phyloP scores from a whole-genome alignment of 495 filamentous ascomycete genomes.

The Wilcoxina mikolae region DNA sequence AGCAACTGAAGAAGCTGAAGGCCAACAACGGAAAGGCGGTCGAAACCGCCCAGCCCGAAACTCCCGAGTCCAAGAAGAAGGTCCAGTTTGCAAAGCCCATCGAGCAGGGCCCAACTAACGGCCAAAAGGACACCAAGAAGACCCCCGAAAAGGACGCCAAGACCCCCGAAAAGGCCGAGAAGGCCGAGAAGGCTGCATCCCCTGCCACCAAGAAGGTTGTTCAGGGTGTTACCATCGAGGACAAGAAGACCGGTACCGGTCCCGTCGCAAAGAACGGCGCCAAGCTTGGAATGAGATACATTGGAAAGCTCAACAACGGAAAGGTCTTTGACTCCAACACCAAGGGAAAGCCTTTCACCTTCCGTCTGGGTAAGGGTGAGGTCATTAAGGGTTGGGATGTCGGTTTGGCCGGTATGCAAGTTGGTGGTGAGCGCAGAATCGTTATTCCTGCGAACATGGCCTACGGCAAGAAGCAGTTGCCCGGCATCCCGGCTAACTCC shows the following conservation, averaged over 20 bases:
- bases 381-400: conserved; percentile 99
- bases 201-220: conserved; percentile 57
- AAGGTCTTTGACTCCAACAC: conserved; percentile 97
- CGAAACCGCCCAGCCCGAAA: conserved; percentile 39
- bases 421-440: conserved; percentile 83
- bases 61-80: conserved; percentile 57
- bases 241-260: conserved; percentile 80
- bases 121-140: conserved; percentile 31
- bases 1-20: conserved; percentile 97
- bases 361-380: conserved; percentile 83
- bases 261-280: conserved; percentile 69
- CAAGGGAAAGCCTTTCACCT: conserved; percentile 89
- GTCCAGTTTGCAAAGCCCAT: conserved; percentile 98
- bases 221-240: conserved; percentile 79
- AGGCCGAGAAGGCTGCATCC: conserved; percentile 35
- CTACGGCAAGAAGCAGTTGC: conserved; percentile 65
- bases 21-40: conserved; percentile 85
- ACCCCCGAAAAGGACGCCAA: conserved; percentile 28
- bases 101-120: conserved; percentile 75
- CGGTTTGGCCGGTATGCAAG: conserved; percentile 77
- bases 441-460: conserved; percentile 69
- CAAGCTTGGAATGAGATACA: conserved; percentile 84
- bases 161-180: conserved; percentile 35
- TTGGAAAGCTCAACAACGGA: conserved; percentile 83
- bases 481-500: conserved; percentile 80